These are phyloP conservation scores for Ascochyta pisi DNA, from an alignment of 2,329 filamentous ascomycete genomes.

Conservation along the genomic window DNA sequence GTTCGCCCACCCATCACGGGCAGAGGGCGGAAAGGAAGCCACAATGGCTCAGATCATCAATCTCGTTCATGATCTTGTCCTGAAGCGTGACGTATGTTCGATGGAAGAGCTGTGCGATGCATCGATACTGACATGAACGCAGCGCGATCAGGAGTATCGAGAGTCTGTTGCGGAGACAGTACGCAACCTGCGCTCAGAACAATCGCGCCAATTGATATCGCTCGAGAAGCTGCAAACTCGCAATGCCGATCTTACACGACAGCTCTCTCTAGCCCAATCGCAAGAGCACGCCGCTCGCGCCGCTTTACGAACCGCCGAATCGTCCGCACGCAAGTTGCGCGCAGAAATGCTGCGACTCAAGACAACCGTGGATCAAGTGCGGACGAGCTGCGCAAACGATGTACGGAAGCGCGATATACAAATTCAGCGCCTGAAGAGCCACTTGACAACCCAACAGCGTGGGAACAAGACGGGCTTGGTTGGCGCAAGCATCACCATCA, in stretches of 20 bases:
- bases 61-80: constrained; percentile 89
- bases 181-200: constrained; percentile 75
- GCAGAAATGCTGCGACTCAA: constrained; percentile 85
- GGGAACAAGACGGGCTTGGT: constrained; percentile 56
- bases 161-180: constrained; percentile 83
- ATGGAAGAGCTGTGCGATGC: neutral
- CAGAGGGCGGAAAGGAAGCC: constrained; percentile 66
- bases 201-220: constrained; percentile 74
- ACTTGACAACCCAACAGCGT: constrained; percentile 71
- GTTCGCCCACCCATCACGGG: constrained; percentile 75
- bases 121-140: constrained; percentile 23
- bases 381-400: constrained; percentile 87
- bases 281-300: constrained; percentile 73
- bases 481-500: constrained; percentile 58
- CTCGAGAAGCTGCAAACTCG: constrained; percentile 65
- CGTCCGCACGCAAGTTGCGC: constrained; percentile 75
- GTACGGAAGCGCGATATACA: constrained; percentile 88
- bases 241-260: constrained; percentile 63
- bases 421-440: constrained; percentile 86
- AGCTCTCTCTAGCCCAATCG: constrained; percentile 67
- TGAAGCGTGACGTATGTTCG: constrained; percentile 79
- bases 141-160: constrained; percentile 89
- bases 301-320: constrained; percentile 76
- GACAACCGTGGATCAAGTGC: constrained; percentile 78
- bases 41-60: constrained; percentile 90